A percentile compares a stretch with the other conserved stretches of the same genome.
These are phyloP conservation scores for Leishmania mexicana DNA, from an alignment of 208 protist genomes.

Conservation along the genomic window DNA sequence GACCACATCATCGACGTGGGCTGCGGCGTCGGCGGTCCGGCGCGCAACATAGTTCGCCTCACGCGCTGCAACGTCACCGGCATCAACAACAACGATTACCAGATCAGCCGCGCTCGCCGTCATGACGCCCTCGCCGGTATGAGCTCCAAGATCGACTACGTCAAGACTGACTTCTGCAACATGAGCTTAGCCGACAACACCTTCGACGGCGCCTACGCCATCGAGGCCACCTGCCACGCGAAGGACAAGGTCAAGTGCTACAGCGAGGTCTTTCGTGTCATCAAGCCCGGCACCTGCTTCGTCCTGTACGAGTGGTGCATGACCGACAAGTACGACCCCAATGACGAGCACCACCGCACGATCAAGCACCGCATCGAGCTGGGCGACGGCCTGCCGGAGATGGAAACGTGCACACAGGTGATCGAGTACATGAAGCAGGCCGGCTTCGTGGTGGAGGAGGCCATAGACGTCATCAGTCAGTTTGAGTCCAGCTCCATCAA, in stretches of 20 bases:
- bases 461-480: conserved; percentile 65
- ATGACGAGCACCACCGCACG: conserved; percentile 85
- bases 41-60: conserved; percentile 95
- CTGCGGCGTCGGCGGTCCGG: conserved; percentile 97
- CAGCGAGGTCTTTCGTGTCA: conserved; percentile 93
- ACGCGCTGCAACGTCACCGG: conserved; percentile 94
- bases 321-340: conserved; percentile 94
- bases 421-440: conserved; percentile 85
- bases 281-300: conserved; percentile 95
- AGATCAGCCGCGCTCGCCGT: conserved; percentile 89
- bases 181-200: conserved; percentile 88
- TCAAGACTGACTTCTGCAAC: conserved; percentile 95
- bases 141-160: conserved; percentile 78
- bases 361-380: conserved; percentile 95
- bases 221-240: conserved; percentile 98
- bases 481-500: conserved; percentile 75
- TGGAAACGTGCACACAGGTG: conserved; percentile 81
- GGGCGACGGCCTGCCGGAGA: conserved; percentile 94
- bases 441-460: conserved; percentile 93
- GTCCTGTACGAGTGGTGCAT: conserved; percentile 96
- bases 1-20: conserved; percentile 92
- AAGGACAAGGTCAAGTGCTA: conserved; percentile 93
- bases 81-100: conserved; percentile 98
- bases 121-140: conserved; percentile 75
- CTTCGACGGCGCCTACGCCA: conserved; percentile 95